Evolutionary conservation across 2,329 filamentous ascomycete genomes (phyloP), one percentile per base, ranked within the genome.

Genomic region (Lasiodiplodia gonubiensis): DNA sequence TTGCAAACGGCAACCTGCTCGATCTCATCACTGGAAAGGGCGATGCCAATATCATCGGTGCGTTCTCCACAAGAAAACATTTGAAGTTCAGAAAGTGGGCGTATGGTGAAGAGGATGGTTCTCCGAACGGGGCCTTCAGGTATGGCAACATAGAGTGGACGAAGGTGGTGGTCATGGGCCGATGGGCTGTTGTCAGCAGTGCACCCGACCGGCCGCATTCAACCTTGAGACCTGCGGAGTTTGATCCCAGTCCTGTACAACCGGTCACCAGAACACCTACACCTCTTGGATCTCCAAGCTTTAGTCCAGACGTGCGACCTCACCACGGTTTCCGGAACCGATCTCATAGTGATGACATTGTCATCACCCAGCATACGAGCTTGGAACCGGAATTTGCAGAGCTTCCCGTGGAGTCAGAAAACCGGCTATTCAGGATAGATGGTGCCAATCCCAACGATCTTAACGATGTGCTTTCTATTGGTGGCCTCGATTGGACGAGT

Each of bases 401-500:
- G n/a, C 4, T 46, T 21, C 65, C 48, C 8, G 65, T 53, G 8
- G 55, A 61, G 5, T 27, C 65, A 2, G 35, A 54, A 21, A 4
- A 2, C 10, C 55, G 65, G 3, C n/a, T 54, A 7, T 21, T 46
- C 4, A 27, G 48, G 18, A 10, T 57, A 11, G 57, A 63, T 12
- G 46, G 12, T 14, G 27, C 10, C 11, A 37, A 37, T 14, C 16
- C 59, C 5, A 63, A 30, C 46, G 42, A 39, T 7, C 12, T 25
- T n/a, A 3, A 18, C 42, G 27, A 51, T 6, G 4, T 21, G 30
- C 27, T 8, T 7, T 21, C 8, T 11, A 25, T 12, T 4, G 21
- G 21, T 76, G 4, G 70, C 67, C 70, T 86, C 84, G 14, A 86
- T 71, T 10, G 74, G 70, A 21, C 74, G 66, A 8, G 69, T 39